Percentiles rank a stretch among this genome's conserved stretches.
Evolutionary conservation across 768 basidiomycete species (phyloP).

Genomic region (Boletellus ananiceps): DNA sequence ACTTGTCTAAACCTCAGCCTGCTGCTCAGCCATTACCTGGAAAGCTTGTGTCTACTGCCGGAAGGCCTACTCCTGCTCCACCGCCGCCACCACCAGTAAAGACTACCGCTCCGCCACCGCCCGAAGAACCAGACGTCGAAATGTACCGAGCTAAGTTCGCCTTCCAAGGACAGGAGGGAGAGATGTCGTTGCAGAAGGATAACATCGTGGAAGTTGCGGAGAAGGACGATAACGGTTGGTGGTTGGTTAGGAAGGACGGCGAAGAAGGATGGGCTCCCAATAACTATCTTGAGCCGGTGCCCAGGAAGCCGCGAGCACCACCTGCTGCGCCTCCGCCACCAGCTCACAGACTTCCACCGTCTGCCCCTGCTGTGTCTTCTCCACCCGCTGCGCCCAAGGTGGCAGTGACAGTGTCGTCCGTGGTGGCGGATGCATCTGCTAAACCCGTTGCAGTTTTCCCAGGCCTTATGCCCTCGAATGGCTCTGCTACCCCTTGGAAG

Average conservation of each 20-base stretch:
- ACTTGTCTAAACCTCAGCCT: constrained; percentile 37
- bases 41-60: constrained; percentile 37
- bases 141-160: constrained; percentile 85
- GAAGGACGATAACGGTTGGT: constrained; percentile 96
- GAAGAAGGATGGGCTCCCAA: constrained; percentile 93
- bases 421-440: constrained; percentile 56
- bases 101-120: constrained; percentile 48
- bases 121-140: constrained; percentile 61
- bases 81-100: constrained; percentile 40
- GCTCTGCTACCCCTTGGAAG: constrained; percentile 72
- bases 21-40: constrained; percentile 56
- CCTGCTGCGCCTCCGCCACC: constrained; percentile 72
- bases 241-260: constrained; percentile 83
- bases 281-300: constrained; percentile 84
- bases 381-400: constrained; percentile 34
- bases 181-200: constrained; percentile 86
- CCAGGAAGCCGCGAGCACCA: constrained; percentile 58
- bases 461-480: constrained; percentile 64
- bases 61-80: constrained; percentile 20
- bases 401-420: constrained; percentile 37
- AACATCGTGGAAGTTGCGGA: constrained; percentile 88
- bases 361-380: constrained; percentile 35
- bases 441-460: constrained; percentile 83
- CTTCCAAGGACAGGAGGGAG: constrained; percentile 92
- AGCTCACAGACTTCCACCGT: constrained; percentile 41